phyloP scores from a whole-genome alignment of 306 rosid genomes.

The Sphenostylis stenocarpa region DNA sequence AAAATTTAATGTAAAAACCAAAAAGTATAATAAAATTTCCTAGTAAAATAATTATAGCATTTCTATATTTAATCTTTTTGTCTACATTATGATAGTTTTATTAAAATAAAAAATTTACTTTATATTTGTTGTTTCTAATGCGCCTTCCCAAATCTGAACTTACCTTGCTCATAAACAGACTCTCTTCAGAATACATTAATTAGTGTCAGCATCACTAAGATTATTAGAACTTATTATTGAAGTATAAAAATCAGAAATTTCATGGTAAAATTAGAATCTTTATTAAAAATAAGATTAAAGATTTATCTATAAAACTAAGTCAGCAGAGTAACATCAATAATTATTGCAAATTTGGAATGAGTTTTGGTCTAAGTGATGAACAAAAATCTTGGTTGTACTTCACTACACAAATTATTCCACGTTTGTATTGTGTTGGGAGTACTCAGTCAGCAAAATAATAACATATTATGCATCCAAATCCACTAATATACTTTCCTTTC shows the following conservation, averaged over 20 bases:
- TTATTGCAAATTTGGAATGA: neutral
- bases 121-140: too few relatives aligned
- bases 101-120: too few relatives aligned
- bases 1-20: too few relatives aligned
- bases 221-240: neutral
- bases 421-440: neutral
- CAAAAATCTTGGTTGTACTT: neutral
- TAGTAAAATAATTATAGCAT: too few relatives aligned
- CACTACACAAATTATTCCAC: neutral
- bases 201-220: conserved; percentile 12
- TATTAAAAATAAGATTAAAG: too few relatives aligned
- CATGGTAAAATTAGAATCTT: neutral
- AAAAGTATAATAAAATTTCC: too few relatives aligned
- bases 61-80: too few relatives aligned
- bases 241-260: neutral
- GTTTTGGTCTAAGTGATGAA: neutral
- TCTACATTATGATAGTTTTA: too few relatives aligned
- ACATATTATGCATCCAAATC: neutral
- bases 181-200: neutral
- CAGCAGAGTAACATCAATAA: neutral
- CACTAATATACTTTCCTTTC: neutral
- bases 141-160: too few relatives aligned
- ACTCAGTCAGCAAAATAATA: neutral
- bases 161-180: too few relatives aligned
- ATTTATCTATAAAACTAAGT: too few relatives aligned